Evolutionary conservation across 2,329 filamentous ascomycete species (phyloP), one percentile per base, ranked within the genome.

Genomic region (Aureobasidium sp.): DNA sequence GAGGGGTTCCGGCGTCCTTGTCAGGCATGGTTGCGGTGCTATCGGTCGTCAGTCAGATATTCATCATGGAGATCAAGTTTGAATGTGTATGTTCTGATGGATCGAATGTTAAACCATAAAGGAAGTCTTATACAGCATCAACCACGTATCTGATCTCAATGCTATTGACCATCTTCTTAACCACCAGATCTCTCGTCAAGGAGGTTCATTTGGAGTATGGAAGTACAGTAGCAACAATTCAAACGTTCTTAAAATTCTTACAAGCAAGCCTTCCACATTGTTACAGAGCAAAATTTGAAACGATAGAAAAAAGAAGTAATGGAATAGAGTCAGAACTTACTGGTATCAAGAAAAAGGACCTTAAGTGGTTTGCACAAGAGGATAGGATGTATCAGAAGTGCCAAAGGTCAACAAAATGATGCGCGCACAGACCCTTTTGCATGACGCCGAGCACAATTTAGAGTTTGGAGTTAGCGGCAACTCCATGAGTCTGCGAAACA

Each of bases 1-100:
- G 73, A 8, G 79, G 78, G 34, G 77, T 77, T 10, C 76, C 64
- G 51, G 71, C 71, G 67, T 73, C 71, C 68, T 72, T 72, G 66
- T 72, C 71, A 20, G 71, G 69, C 71, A 73, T 73, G 17, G 32
- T 67, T 44, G 34, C 10, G 36, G 24, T 36, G 24, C 27, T 61
- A 20, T 12, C 13, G 8, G 41, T 3, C 26, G 13, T 47, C 8
- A 59, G 55, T 29, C 10, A 7, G n/a, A 44, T 15, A 7, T 43
- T 26, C 26, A 9, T 24, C n/a, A 36, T 12, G 7, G 36, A 5
- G n/a, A 26, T 37, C 26, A 15, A 15, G 13, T 26, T 10, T 7
- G 5, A 3, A 24, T 51, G 17, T 37, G 48, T 51, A 26, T 13
- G 27, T 32, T 13, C 13, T 46, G 20, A n/a, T 5, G 26, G 32